Evolutionary conservation across 768 basidiomycete genomes (phyloP).

Genomic region (Pisolithus albus): DNA sequence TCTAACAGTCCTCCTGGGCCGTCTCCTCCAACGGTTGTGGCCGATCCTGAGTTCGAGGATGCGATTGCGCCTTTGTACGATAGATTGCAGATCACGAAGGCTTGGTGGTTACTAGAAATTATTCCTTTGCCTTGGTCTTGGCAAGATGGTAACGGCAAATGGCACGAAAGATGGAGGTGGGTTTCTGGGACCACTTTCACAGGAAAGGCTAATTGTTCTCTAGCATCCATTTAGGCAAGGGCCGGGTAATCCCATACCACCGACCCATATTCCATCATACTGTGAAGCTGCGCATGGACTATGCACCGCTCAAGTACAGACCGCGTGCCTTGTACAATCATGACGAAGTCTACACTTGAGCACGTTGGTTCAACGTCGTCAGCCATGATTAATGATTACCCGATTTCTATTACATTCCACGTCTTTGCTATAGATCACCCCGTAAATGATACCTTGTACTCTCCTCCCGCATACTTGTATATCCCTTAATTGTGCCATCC

Average conservation of each 20-base stretch:
- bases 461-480: too few species aligned
- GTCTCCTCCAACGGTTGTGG: neutral
- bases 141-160: conserved; percentile 50
- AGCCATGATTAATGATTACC: neutral
- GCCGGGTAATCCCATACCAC: conserved; percentile 40
- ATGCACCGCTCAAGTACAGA: conserved; percentile 42
- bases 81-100: conserved; percentile 31
- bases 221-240: conserved; percentile 46
- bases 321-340: conserved; percentile 49
- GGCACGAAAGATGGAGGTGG: conserved; percentile 52
- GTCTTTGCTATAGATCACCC: too few species aligned
- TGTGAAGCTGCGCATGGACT: conserved; percentile 51
- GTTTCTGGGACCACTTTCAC: conserved; percentile 16
- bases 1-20: neutral
- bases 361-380: neutral
- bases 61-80: conserved; percentile 51
- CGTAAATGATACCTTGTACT: too few species aligned
- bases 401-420: neutral
- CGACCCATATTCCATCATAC: conserved; percentile 56
- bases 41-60: conserved; percentile 13
- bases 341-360: conserved; percentile 41
- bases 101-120: conserved; percentile 74
- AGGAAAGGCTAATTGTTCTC: neutral
- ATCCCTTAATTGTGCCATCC: too few species aligned
- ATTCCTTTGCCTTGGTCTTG: conserved; percentile 46